Evolutionary conservation across 2,329 filamentous ascomycete genomes (phyloP).

Genomic region (Talaromyces sp.): DNA sequence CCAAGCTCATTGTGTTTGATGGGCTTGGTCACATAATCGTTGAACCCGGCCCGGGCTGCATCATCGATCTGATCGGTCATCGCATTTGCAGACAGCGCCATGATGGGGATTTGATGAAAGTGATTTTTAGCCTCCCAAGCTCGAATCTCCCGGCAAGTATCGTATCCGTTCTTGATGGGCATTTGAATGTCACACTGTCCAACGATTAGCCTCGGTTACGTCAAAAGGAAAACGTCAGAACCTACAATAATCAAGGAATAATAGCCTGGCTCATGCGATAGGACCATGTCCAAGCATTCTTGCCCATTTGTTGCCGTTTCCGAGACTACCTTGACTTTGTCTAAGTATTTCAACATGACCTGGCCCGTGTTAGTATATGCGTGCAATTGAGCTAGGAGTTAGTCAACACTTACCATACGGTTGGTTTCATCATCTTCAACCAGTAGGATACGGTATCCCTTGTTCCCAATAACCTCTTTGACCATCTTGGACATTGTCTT

Average conservation of each 20-base stretch:
- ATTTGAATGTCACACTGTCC: constrained; percentile 50
- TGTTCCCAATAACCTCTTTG: constrained; percentile 47
- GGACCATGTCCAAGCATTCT: constrained; percentile 47
- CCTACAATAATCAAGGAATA: constrained; percentile 50
- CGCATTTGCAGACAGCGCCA: constrained; percentile 50
- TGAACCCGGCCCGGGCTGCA: constrained; percentile 47
- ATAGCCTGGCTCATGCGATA: constrained; percentile 46
- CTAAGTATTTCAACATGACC: constrained; percentile 50
- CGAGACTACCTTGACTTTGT: constrained; percentile 46
- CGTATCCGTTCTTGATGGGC: constrained; percentile 50
- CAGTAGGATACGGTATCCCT: constrained; percentile 45
- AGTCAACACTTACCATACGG: constrained; percentile 37
- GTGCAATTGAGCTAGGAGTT: not conserved
- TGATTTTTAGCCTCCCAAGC: constrained; percentile 46
- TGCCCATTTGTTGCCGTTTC: constrained; percentile 48
- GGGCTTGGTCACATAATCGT: constrained; percentile 50
- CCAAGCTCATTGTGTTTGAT: constrained; percentile 50
- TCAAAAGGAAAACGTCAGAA: constrained; percentile 1
- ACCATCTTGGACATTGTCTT: constrained; percentile 49
- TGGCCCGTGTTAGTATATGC: constrained; percentile 25
- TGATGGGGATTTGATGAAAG: constrained; percentile 48
- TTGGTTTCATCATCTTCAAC: constrained; percentile 52
- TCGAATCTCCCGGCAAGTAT: constrained; percentile 47
- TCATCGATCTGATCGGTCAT: constrained; percentile 50
- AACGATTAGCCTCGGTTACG: not conserved